Conservation (phyloP, 2,329 filamentous ascomycete species). For the Akanthomyces dipterigenus region DNA sequence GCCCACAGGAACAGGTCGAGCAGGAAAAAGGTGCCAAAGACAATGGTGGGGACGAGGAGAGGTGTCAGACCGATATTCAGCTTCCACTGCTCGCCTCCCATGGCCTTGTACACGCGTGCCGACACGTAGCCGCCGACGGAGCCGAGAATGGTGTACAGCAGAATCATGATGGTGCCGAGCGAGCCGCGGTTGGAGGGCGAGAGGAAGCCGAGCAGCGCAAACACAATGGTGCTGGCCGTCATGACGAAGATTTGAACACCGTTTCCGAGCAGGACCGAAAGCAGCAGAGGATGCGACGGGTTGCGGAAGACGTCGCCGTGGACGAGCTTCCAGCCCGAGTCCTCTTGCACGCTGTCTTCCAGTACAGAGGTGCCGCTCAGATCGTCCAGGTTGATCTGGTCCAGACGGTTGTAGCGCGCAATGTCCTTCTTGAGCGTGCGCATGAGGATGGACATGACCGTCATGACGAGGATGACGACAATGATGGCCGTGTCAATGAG, state of each 20-base stretch:
- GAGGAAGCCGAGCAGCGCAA: constrained; percentile 88
- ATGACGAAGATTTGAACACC: constrained; percentile 96
- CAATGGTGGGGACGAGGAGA: constrained; percentile 73
- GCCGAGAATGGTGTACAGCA: constrained; percentile 88
- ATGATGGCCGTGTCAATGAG: constrained; percentile 94
- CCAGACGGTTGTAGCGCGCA: constrained; percentile 89
- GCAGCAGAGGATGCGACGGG: constrained; percentile 72
- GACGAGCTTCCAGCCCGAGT: constrained; percentile 97
- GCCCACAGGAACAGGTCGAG: constrained; percentile 96
- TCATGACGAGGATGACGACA: constrained; percentile 82
- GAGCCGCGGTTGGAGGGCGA: constrained; percentile 94
- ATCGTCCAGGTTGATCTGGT: constrained; percentile 86
- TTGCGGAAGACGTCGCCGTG: constrained; percentile 95
- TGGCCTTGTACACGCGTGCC: constrained; percentile 86
- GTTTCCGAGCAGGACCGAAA: constrained; percentile 85
- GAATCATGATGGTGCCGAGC: constrained; percentile 83
- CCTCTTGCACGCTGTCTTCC: constrained; percentile 92
- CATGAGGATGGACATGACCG: constrained; percentile 86
- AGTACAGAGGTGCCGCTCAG: constrained; percentile 70
- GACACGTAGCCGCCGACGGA: constrained; percentile 90
- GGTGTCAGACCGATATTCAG: constrained; percentile 86
- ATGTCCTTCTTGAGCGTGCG: constrained; percentile 91
- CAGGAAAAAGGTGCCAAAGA: constrained; percentile 85
- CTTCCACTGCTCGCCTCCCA: constrained; percentile 91
- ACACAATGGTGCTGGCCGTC: constrained; percentile 88